Evolutionary conservation across 768 basidiomycete genomes (phyloP), one percentile per base, ranked within the genome.

Genomic region (Pseudohyphozyma bogoriensis): DNA sequence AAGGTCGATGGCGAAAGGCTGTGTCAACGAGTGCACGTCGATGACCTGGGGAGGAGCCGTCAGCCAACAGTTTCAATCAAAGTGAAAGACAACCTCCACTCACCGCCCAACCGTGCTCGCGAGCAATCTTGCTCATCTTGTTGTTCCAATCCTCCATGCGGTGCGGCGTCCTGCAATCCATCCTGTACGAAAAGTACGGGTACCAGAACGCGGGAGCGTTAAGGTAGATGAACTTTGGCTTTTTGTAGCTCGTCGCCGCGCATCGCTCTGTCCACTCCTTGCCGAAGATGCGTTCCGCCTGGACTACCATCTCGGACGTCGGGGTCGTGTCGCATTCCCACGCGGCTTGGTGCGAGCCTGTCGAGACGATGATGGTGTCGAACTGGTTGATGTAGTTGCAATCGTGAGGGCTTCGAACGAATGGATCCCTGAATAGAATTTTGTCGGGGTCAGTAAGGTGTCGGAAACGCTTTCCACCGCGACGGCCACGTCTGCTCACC

Each of bases 1-100:
- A 24, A 47, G 40, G n/a, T 63, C 62, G 24, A 63, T 40, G 39
- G 57, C 56, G 4, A 58, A 54, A 3, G 51, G 36, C 42, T 35
- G 35, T 20, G 39, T 39, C 12, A 45, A 33, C 29, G 1, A 13
- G 52, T 55, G 39, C 8, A 50, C 40, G 33, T 63, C 57, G 1
- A 63, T 18, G 7, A 63, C 62, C n/a, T n/a, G n/a, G n/a, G n/a
- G n/a, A n/a, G n/a, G n/a, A n/a, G n/a, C n/a, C n/a, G n/a, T n/a
- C n/a, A n/a, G n/a, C n/a, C n/a, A n/a, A n/a, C n/a, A n/a, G n/a
- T n/a, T n/a, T n/a, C n/a, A n/a, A n/a, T n/a, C n/a, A n/a, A n/a
- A n/a, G n/a, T n/a, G n/a, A n/a, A n/a, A n/a, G n/a, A n/a, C n/a
- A n/a, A n/a, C n/a, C n/a, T n/a, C n/a, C n/a, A n/a, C n/a, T n/a